A percentile compares a stretch with the other conserved stretches of the same genome.
Evolutionary conservation across 441 rosid genomes (phyloP).

Genomic region (Gossypium aridum): DNA sequence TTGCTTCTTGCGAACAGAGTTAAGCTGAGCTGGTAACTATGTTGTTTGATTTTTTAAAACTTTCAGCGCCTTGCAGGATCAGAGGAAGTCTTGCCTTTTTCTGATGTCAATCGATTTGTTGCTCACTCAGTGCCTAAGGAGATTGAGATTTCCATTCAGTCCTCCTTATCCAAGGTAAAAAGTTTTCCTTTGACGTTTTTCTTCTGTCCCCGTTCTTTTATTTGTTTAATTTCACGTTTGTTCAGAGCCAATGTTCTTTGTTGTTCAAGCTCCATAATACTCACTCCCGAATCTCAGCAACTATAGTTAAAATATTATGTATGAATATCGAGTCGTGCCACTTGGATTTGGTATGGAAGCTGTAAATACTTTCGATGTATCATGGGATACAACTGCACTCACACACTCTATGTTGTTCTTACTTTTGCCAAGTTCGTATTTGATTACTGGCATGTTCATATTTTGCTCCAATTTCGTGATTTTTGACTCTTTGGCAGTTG

Average conservation of each 20-base stretch:
- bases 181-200: conserved; percentile 1
- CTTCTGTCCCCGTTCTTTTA: neutral
- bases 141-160: conserved; percentile 50
- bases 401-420: neutral
- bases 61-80: conserved; percentile 76
- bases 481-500: conserved; percentile 39
- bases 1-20: neutral
- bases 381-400: no score
- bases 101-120: conserved; percentile 33
- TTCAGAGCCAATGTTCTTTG: neutral
- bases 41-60: conserved; percentile 23
- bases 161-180: conserved; percentile 48
- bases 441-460: neutral
- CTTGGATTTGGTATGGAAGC: neutral
- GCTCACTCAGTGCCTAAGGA: conserved; percentile 46
- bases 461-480: conserved; percentile 2
- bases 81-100: conserved; percentile 64
- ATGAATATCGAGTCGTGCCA: neutral
- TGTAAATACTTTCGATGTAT: neutral
- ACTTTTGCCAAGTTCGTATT: neutral
- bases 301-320: neutral
- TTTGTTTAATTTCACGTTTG: neutral
- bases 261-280: neutral
- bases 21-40: conserved; percentile 1
- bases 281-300: neutral